Percentiles rank a stretch among this genome's conserved stretches.
These are phyloP conservation scores for Marvania coccoides DNA, from an alignment of 139 green algal species.

Conservation along the genomic window DNA sequence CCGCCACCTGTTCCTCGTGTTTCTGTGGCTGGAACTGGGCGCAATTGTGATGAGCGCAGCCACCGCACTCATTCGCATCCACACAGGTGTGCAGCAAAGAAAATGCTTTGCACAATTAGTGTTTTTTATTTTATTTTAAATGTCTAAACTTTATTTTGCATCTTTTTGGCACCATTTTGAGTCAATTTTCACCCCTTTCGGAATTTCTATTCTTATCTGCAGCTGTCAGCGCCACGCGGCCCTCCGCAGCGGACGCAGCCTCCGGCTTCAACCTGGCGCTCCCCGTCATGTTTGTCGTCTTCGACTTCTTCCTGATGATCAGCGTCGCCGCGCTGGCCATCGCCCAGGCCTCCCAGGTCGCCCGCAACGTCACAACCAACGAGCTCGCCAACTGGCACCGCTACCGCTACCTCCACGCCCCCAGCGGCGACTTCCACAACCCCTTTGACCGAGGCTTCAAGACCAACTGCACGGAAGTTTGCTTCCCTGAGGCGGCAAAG, in stretches of 20 bases:
- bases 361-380: conserved; percentile 93
- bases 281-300: conserved; percentile 66
- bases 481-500: conserved; percentile 3
- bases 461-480: conserved; percentile 49
- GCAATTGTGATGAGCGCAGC: conserved; percentile 45
- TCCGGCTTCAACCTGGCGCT: not conserved
- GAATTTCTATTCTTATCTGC: not conserved
- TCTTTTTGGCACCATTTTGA: not conserved
- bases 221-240: not conserved
- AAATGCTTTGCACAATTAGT: too few relatives aligned
- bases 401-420: conserved; percentile 74
- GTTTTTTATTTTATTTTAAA: not conserved
- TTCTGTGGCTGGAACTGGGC: conserved; percentile 78
- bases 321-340: conserved; percentile 70
- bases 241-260: not conserved
- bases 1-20: conserved; percentile 73
- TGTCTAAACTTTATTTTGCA: not conserved
- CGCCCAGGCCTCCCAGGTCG: conserved; percentile 67
- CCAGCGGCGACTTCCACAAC: conserved; percentile 69
- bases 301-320: conserved; percentile 72
- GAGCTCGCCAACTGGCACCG: conserved; percentile 91
- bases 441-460: conserved; percentile 76
- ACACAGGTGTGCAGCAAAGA: conserved; percentile 14
- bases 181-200: not conserved
- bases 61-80: conserved; percentile 36